Evolutionary conservation across 192 early-diverging fungal genomes (phyloP).

Genomic region (Rhizophagus sp.): DNA sequence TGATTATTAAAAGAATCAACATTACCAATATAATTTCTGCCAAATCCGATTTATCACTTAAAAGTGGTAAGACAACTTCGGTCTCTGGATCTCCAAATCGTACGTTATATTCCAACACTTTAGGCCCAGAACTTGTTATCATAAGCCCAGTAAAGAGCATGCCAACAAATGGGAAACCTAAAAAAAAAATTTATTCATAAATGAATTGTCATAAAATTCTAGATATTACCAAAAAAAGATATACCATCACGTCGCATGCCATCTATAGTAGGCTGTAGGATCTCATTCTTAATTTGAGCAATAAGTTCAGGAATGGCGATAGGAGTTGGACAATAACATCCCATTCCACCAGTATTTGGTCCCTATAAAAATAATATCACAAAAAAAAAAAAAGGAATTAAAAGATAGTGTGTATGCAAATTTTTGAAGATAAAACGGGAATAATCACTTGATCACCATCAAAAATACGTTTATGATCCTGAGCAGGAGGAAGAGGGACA

Average conservation of each 20-base stretch:
- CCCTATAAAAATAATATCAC: slow-evolving; percentile 46
- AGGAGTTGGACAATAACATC: slow-evolving; percentile 95
- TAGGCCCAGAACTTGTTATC: slow-evolving; percentile 87
- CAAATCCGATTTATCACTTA: slow-evolving; percentile 82
- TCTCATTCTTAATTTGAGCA: slow-evolving; percentile 66
- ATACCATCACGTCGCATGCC: slow-evolving; percentile 91
- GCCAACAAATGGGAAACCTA: slow-evolving; percentile 91
- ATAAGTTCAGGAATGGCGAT: slow-evolving; percentile 81
- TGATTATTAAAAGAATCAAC: neutral
- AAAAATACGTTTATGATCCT: slow-evolving; percentile 98
- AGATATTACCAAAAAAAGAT: neutral
- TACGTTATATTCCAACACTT: slow-evolving; percentile 97
- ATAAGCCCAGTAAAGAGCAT: slow-evolving; percentile 97
- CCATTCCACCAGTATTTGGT: slow-evolving; percentile 99
- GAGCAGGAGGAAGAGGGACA: slow-evolving; percentile 85
- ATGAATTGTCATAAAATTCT: neutral
- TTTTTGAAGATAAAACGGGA: neutral
- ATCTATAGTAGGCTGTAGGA: slow-evolving; percentile 90
- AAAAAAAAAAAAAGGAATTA: neutral
- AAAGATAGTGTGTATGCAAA: slow-evolving; percentile 6
- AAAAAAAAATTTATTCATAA: neutral
- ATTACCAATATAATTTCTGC: slow-evolving; percentile 75
- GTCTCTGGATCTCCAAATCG: slow-evolving; percentile 99
- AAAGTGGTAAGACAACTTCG: slow-evolving; percentile 89
- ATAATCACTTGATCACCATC: slow-evolving; percentile 72